Base-by-base conservation (phyloP, 2,329 filamentous ascomycete species). In the Penicillium sclerotigenum region DNA sequence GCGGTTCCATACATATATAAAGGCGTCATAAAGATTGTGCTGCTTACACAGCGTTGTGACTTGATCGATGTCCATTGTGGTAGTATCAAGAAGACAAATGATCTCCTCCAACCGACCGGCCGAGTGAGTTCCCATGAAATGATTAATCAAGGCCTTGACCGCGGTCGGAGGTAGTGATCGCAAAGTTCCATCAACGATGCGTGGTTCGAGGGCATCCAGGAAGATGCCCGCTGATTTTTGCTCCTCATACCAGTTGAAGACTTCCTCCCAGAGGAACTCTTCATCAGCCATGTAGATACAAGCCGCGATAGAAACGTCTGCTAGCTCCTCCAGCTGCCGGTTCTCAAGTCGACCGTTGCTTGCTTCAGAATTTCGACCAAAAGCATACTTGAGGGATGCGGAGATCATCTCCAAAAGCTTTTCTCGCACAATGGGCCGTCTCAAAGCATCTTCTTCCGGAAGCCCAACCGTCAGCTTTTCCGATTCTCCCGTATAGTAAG, bases 1-100 rank as follows among this genome's bases (percentile, higher is more conserved):
- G 72, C 90, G 88, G 58, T 96, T 97, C 94, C 94, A 99, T 53
- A 99, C 89, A 71, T 97, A 97, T 41, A 95, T 91, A 54, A 97
- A 83, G 2, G 94, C 95, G 73, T 99, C 95, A 69, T 97, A 99
- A 4, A 99, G 82, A 62, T 88, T 85, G 71, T 97, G 87, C 69
- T 93, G 88, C 72, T 94, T 96, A 80, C 94, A 99, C 24, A 99
- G 80, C 13, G 83, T 83, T 0, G 93, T 97, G 56, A 96, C 86
- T 73, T 97, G 90, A 70, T 99, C 93, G 63, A 99, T 86, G 70
- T 99, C 95, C 69, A 99, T 86, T 0, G 91, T 96, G 14, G 84
- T 80, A 1, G 93, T 96, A 66, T 96, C 88, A 76, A 99, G 87
- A 61, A 93, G 87, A 71, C 93, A 97, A 31, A 99, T 89, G 72